A percentile compares a stretch with the other conserved stretches of the same genome.
Conservation (phyloP, 2,329 filamentous ascomycete genomes). For the Didymella keratinophila region DNA sequence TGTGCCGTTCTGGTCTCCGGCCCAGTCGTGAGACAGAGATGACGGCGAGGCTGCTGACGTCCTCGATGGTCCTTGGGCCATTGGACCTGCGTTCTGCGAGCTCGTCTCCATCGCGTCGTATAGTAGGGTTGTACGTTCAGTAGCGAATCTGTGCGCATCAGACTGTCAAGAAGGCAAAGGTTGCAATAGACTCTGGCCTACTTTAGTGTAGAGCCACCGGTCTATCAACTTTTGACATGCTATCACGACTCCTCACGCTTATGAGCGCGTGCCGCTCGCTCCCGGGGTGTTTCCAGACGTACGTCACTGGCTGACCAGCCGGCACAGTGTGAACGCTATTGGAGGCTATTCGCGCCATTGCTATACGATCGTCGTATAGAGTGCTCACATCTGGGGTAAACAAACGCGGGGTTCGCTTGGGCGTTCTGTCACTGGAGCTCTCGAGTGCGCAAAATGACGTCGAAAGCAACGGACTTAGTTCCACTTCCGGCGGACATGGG, state of each 20-base stretch:
- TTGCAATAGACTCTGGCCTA: neutral
- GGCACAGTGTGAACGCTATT: constrained; percentile 12
- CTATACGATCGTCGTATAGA: neutral
- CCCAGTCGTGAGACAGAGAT: constrained; percentile 33
- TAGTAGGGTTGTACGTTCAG: too few species aligned
- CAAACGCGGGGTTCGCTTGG: constrained; percentile 15
- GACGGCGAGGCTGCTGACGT: constrained; percentile 9
- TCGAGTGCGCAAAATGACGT: constrained; percentile 16
- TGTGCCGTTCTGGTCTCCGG: constrained; percentile 20
- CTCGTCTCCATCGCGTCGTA: constrained; percentile 5
- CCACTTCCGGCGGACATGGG: constrained; percentile 1
- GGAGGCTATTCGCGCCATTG: neutral
- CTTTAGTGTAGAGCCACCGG: neutral
- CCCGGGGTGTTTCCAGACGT: constrained; percentile 1
- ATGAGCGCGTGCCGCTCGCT: constrained; percentile 7
- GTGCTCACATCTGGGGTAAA: constrained; percentile 10
- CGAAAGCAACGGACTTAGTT: constrained; percentile 2
- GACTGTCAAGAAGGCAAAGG: neutral
- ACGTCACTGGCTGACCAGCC: constrained; percentile 14
- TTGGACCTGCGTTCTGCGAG: constrained; percentile 23
- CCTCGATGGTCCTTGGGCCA: constrained; percentile 23
- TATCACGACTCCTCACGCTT: constrained; percentile 5
- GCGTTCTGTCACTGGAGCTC: constrained; percentile 17
- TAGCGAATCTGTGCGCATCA: neutral
- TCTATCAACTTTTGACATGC: neutral